Evolutionary conservation across 495 filamentous ascomycete species (phyloP).

Genomic region (Penicillium dipodomyicola): DNA sequence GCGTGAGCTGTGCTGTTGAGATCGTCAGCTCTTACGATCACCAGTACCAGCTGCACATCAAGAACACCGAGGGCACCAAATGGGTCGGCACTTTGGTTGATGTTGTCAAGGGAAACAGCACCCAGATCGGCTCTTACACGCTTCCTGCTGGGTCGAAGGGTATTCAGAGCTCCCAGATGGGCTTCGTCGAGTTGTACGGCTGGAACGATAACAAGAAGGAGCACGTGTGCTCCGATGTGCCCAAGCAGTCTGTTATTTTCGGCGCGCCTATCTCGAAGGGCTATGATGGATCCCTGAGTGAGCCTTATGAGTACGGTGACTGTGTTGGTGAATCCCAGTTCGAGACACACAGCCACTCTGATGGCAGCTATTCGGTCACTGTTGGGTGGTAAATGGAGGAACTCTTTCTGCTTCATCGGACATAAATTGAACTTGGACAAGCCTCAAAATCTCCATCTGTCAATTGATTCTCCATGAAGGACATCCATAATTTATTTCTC

Average conservation of each 20-base stretch:
- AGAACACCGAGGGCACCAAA: slow-evolving; percentile 27
- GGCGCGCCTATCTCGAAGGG: slow-evolving; percentile 19
- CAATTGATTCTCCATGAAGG: background rate
- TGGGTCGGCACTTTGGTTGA: slow-evolving; percentile 32
- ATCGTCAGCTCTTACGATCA: slow-evolving; percentile 17
- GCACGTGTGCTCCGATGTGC: slow-evolving; percentile 20
- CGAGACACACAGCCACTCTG: slow-evolving; percentile 8
- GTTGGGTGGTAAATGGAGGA: slow-evolving; percentile 25
- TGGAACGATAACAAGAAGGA: slow-evolving; percentile 21
- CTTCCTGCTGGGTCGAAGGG: slow-evolving; percentile 23
- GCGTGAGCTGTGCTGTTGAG: slow-evolving; percentile 30
- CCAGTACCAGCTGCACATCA: slow-evolving; percentile 20
- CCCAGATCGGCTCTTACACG: slow-evolving; percentile 27
- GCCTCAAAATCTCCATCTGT: background rate
- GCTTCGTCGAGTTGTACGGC: slow-evolving; percentile 33
- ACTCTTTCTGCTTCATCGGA: background rate
- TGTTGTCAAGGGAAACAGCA: slow-evolving; percentile 14
- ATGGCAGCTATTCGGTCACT: slow-evolving; percentile 15
- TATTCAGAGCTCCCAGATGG: slow-evolving; percentile 20
- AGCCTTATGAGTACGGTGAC: slow-evolving; percentile 34
- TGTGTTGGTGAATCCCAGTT: slow-evolving; percentile 29
- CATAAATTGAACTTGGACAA: background rate
- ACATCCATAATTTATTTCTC: background rate
- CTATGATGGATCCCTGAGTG: slow-evolving; percentile 6
- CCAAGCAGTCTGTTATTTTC: slow-evolving; percentile 20